These are phyloP conservation scores for Dianthus caryophyllus DNA, from an alignment of 148 eudicot genomes.

Conservation along the genomic window DNA sequence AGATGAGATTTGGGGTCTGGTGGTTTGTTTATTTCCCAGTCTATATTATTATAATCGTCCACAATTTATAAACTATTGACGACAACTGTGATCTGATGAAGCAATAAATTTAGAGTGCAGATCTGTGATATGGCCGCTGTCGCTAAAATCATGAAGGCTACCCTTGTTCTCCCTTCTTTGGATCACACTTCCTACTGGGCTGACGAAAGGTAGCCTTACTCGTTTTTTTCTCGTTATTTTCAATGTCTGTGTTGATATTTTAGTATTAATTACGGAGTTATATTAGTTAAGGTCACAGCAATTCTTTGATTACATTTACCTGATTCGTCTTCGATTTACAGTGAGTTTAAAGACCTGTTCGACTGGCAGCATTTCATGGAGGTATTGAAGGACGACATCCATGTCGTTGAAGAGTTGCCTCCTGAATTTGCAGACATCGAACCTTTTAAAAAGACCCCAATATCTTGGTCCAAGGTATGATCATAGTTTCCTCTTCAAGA, in stretches of 20 bases:
- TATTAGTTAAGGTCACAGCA: too few species aligned
- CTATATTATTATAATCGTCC: too few species aligned
- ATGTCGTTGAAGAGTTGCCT: slow-evolving; percentile 72
- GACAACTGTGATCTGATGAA: slow-evolving; percentile 40
- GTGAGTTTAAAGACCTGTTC: slow-evolving; percentile 95
- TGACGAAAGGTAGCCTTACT: slow-evolving; percentile 66
- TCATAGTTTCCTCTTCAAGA: too few species aligned
- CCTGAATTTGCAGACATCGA: slow-evolving; percentile 54
- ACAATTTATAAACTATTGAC: slow-evolving; percentile 7
- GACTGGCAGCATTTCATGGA: slow-evolving; percentile 91
- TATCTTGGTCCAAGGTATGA: slow-evolving; percentile 95
- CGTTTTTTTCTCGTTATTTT: not conserved
- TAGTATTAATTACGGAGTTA: too few species aligned
- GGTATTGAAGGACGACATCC: slow-evolving; percentile 70
- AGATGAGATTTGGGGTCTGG: slow-evolving; percentile 99
- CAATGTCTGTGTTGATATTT: too few species aligned
- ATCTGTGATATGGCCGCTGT: slow-evolving; percentile 99
- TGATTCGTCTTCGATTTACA: slow-evolving; percentile 29
- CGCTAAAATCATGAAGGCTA: slow-evolving; percentile 95
- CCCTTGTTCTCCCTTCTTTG: slow-evolving; percentile 91
- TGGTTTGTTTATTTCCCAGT: slow-evolving; percentile 31
- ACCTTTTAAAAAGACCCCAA: slow-evolving; percentile 76
- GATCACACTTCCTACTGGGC: slow-evolving; percentile 99
- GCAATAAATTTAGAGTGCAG: slow-evolving; percentile 77
- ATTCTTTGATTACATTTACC: too few species aligned